Base-by-base conservation (phyloP, 495 filamentous ascomycete species). In the Penicillium dipodomyicola region DNA sequence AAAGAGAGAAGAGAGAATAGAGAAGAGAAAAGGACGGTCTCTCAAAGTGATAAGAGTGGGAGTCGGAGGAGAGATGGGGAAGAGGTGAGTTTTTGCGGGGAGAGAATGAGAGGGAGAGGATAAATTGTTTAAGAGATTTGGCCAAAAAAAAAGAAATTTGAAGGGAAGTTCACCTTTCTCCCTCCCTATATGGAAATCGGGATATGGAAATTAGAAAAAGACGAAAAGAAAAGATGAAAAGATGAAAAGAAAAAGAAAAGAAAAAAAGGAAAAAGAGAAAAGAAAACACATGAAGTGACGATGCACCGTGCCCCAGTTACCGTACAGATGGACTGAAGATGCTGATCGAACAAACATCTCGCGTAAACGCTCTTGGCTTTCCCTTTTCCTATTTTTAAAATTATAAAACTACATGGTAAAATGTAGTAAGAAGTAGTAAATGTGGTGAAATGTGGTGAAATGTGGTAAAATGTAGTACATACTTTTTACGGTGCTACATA, bases 151-250 rank as follows among this genome's bases (percentile, higher is more conserved):
- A 10, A 11, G 25, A 44, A 25, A 25, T 5, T 5, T 15, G 10
- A 44, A 43, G 15, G 12, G 9, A 23, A 23, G 11, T 8, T 25
- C 42, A 17, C 6, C 20, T 9, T 25, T 44, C 20, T 23, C 10
- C 19, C 40, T 42, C 17, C 42, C 43, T 46, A 29, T 46, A 46
- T 46, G 44, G 7, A 30, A 30, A 8, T 6, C 5, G 22, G 15
- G 27, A 29, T 47, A 47, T 29, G n/a, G 9, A 30, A 19, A 32
- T 15, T 22, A 52, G 46, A 15, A 20, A 54, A 41, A 19, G 54
- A 53, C 29, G 30, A 48, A 58, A 46, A 37, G 41, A 60, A 59
- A 55, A 57, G 53, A 51, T 56, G 9, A 63, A 64, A 27, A 51
- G 0, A 29, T 9, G 5, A 15, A 33, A 52, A 33, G 41, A 49